A percentile compares a stretch with the other conserved stretches of the same genome.
These are phyloP conservation scores for Saprolegnia parasitica DNA, from an alignment of 352 stramenopile species.

Conservation along the genomic window DNA sequence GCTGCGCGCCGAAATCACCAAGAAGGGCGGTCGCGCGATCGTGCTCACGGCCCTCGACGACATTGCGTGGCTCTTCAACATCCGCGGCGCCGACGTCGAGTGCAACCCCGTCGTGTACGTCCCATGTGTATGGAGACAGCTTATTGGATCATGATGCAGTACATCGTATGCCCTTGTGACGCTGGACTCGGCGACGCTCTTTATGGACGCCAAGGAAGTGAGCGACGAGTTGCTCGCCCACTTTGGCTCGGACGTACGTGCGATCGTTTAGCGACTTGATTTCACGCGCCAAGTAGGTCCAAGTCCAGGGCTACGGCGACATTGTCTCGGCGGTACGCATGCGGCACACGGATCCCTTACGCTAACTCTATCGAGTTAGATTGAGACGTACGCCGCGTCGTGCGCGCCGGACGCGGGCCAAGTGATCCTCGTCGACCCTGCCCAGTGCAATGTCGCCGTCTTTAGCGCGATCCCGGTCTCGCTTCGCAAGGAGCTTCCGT, in stretches of 20 bases:
- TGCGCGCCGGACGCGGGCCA: constrained; percentile 44
- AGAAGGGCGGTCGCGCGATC: constrained; percentile 88
- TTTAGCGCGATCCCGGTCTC: constrained; percentile 68
- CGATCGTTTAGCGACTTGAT: not conserved
- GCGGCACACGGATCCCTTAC: constrained; percentile 54
- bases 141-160: constrained; percentile 32
- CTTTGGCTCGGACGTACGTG: constrained; percentile 20
- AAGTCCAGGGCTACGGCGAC: constrained; percentile 34
- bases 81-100: constrained; percentile 94
- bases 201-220: constrained; percentile 83
- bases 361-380: constrained; percentile 29
- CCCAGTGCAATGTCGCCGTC: constrained; percentile 80
- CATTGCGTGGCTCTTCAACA: constrained; percentile 97
- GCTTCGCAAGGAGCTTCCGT: constrained; percentile 71
- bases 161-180: constrained; percentile 93
- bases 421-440: constrained; percentile 60
- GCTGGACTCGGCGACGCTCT: constrained; percentile 84
- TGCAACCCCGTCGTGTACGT: constrained; percentile 97
- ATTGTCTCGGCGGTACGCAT: constrained; percentile 53
- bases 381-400: constrained; percentile 44
- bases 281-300: not conserved
- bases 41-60: constrained; percentile 96
- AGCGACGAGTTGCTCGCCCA: constrained; percentile 37
- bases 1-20: constrained; percentile 77
- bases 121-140: not conserved